Conservation (phyloP, 305 asterid species). For the Fraxinus latifolia region DNA sequence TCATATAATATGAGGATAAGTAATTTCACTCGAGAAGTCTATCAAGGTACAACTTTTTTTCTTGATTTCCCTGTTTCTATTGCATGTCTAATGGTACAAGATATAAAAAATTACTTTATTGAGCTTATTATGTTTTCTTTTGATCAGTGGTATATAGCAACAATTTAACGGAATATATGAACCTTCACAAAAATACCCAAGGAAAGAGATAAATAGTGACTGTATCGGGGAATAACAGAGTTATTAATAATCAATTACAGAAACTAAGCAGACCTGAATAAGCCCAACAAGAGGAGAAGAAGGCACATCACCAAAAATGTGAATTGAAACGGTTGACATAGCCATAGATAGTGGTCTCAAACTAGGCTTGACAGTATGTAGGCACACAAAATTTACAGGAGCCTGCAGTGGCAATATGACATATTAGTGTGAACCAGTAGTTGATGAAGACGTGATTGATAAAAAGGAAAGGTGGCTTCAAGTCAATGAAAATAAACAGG, state of each 20-base stretch:
- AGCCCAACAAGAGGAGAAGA: constrained; percentile 95
- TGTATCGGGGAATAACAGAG: background rate
- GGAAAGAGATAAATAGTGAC: background rate
- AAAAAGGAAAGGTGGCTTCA: background rate
- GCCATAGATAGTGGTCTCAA: constrained; percentile 89
- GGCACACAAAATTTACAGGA: constrained; percentile 85
- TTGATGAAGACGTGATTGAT: background rate
- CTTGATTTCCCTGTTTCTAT: background rate
- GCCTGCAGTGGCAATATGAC: constrained; percentile 49
- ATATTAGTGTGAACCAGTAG: background rate
- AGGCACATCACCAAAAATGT: constrained; percentile 90
- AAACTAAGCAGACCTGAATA: constrained; percentile 59
- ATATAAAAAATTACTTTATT: background rate
- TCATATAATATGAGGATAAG: background rate
- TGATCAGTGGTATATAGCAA: background rate
- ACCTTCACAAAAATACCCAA: background rate
- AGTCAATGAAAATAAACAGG: background rate
- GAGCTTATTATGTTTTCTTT: background rate
- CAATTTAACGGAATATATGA: background rate
- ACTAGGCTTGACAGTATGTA: constrained; percentile 85
- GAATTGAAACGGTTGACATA: constrained; percentile 86
- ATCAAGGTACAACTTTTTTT: background rate
- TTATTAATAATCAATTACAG: background rate
- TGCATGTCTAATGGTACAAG: background rate
- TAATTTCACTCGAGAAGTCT: background rate